Base-by-base conservation (phyloP, 2,329 filamentous ascomycete species). In the Ambrosiella xylebori region DNA sequence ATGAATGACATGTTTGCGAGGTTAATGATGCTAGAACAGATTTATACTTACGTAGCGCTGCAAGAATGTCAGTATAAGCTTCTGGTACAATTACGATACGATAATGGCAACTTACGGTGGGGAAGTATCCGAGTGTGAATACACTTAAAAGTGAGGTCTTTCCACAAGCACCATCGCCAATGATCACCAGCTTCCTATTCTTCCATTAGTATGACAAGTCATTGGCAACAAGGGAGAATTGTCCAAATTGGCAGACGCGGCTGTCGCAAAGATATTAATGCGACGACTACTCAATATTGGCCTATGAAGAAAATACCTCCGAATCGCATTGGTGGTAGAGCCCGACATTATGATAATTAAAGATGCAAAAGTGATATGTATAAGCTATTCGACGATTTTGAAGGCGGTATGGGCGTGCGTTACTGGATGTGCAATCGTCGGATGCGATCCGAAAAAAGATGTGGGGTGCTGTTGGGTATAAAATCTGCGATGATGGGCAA, bases 71-170 rank as follows among this genome's bases (percentile, higher is more conserved):
- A 36, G 19, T 36, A 36, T 41, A 17, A 6, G 15, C 6, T 35
- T 45, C 52, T 50, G 62, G 41, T 39, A 57, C 38, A 19, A 38
- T 51, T 52, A 13, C 36, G 54, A 61, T 47, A 58, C 60, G 60
- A 51, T 45, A 56, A 65, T 68, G 66, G 63, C 50, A 52, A 80
- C 88, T 75, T 76, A 96, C 91, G 67, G 89, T 95, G 66, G 93
- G 93, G 67, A 97, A 98, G 72, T 96, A 97, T 60, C 93, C 93
- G 57, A 98, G 77, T 40, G 93, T 98, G 72, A 98, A 98, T 64
- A 98, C 93, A 69, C 90, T 96, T 64, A 98, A 76, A 66, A 98
- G 75, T 81, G 88, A 95, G 56, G 93, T 98, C 77, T 98, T 98
- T 66, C 93, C 93, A 73, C 93, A 98, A 65, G 93, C 93, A 75